phyloP scores from a whole-genome alignment of 306 rosid genomes.

The Cicer judaicum region DNA sequence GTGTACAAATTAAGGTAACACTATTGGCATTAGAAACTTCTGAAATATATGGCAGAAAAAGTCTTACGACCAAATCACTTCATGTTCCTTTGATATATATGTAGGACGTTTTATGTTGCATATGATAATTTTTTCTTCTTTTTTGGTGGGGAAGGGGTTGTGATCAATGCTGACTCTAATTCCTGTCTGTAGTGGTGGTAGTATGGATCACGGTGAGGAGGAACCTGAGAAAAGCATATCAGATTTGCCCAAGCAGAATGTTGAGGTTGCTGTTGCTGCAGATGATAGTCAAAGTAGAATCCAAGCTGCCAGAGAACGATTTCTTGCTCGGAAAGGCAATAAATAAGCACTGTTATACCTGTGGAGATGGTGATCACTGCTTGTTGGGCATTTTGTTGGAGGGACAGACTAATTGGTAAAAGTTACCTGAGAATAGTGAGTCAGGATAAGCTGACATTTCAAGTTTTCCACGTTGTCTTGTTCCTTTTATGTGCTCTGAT shows the following conservation, averaged over 20 bases:
- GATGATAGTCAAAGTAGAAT: constrained; percentile 69
- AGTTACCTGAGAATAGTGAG: constrained; percentile 13
- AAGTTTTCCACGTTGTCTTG: constrained; percentile 14
- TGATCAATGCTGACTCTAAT: constrained; percentile 45
- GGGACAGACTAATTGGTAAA: constrained; percentile 21
- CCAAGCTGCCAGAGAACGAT: constrained; percentile 88
- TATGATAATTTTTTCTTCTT: neutral
- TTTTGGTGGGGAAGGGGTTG: constrained; percentile 1
- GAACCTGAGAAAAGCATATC: constrained; percentile 49
- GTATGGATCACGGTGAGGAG: constrained; percentile 56
- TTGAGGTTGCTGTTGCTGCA: constrained; percentile 40
- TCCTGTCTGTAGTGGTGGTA: constrained; percentile 69
- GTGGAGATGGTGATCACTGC: constrained; percentile 33
- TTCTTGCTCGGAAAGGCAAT: constrained; percentile 77
- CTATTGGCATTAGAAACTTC: constrained; percentile 10
- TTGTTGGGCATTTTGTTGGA: constrained; percentile 31
- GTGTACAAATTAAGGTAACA: constrained; percentile 75
- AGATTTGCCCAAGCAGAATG: constrained; percentile 63
- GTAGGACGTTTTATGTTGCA: neutral
- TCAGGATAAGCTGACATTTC: constrained; percentile 25
- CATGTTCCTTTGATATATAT: neutral
- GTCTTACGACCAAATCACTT: neutral
- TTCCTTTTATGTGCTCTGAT: constrained; percentile 34
- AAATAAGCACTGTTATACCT: constrained; percentile 52
- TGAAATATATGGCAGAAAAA: neutral